Evolutionary conservation across 805 yeast species (phyloP), one percentile per base, ranked within the genome.

Genomic region (Jamesozyma spencerorum): DNA sequence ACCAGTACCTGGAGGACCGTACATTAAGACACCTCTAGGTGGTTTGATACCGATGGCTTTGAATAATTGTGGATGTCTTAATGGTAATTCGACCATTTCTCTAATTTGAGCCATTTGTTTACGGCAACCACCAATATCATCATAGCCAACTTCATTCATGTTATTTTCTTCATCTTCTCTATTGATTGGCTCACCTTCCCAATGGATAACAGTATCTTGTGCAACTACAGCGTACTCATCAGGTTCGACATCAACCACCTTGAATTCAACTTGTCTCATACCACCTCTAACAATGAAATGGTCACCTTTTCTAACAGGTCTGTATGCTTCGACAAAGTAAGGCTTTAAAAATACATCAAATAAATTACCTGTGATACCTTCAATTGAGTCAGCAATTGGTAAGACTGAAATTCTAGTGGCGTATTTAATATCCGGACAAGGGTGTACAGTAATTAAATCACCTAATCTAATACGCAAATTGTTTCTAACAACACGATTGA

Each of bases 1-100:
- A 84, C 98, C 98, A 13, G 98, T 92, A 77, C 98, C 98, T 27
- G 98, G 98, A 37, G 98, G 98, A 59, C 98, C 98, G 64, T 84
- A 92, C 95, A 85, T 85, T 59, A 92, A 75, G 46, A 92, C 87
- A 71, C 98, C 98, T 65, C 86, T 85, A 50, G 98, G 98, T 33
- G 98, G 98, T 65, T 92, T 92, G 63, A 92, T 92, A 76, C 98
- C 98, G 58, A 92, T 90, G 30, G 94, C 80, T 71, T 92, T 92
- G 75, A 92, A 92, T 56, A 92, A 75, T 68, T 92, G 97, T 39
- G 98, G 98, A 65, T 92, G 98, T 71, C 98, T 84, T 57, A 92
- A 75, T 19, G 98, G 98, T 65, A 92, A 75, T 71, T 92, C 98
- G 47, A 92, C 98, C 71, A 92, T 75, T 70, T 92, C 98, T 70